phyloP scores from a whole-genome alignment of 768 basidiomycete species.

The Leucocoprinus sp. region DNA sequence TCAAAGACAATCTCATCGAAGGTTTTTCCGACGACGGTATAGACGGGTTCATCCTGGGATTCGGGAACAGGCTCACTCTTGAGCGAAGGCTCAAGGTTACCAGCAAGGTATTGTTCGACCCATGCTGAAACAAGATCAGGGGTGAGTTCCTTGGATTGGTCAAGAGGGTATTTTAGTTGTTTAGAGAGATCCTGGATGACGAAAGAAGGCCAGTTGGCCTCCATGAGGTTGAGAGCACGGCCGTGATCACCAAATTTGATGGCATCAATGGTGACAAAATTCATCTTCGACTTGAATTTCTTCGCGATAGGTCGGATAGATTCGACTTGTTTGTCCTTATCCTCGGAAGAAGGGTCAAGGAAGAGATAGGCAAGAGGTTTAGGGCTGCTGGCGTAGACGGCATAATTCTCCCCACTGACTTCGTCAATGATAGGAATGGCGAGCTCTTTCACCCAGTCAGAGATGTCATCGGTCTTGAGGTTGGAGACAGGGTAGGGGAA shows the following conservation, averaged over 20 bases:
- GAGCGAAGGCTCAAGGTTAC: constrained; percentile 71
- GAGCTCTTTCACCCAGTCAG: constrained; percentile 74
- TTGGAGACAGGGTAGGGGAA: constrained; percentile 60
- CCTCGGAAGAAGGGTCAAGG: constrained; percentile 67
- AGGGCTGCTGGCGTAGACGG: constrained; percentile 65
- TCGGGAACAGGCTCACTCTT: constrained; percentile 88
- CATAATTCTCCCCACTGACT: constrained; percentile 92
- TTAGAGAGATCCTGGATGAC: constrained; percentile 81
- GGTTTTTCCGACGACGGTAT: constrained; percentile 76
- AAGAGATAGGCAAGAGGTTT: constrained; percentile 95
- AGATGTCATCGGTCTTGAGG: constrained; percentile 52
- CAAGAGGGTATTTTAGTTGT: constrained; percentile 86
- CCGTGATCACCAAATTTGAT: constrained; percentile 93
- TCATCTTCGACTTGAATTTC: constrained; percentile 77
- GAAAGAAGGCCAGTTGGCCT: constrained; percentile 87
- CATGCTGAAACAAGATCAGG: constrained; percentile 48
- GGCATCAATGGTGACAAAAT: constrained; percentile 98
- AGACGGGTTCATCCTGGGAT: constrained; percentile 75
- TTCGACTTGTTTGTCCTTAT: constrained; percentile 57
- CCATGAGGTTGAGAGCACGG: constrained; percentile 82
- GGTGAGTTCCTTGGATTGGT: constrained; percentile 58
- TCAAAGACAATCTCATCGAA: constrained; percentile 85
- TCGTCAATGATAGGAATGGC: constrained; percentile 86
- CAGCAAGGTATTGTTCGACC: constrained; percentile 59
- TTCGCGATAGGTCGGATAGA: constrained; percentile 69